These are phyloP conservation scores for Penicillium nucicola DNA, from an alignment of 495 filamentous ascomycete species.

Conservation along the genomic window DNA sequence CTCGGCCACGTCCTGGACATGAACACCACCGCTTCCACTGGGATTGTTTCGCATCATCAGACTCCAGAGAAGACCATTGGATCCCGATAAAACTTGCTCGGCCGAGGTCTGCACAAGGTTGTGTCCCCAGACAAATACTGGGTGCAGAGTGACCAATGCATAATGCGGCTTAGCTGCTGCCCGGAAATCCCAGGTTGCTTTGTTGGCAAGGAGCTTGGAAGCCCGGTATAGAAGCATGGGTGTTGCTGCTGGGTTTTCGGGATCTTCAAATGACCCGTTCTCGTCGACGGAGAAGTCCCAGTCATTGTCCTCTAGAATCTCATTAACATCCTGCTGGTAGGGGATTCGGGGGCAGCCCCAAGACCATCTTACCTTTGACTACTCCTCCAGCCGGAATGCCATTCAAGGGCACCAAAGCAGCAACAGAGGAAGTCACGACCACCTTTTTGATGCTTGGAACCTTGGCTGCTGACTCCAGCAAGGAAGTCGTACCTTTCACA, in stretches of 20 bases:
- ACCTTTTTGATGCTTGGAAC: slow-evolving; percentile 32
- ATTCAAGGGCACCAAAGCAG: slow-evolving; percentile 24
- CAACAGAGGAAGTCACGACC: slow-evolving; percentile 34
- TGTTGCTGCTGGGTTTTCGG: slow-evolving; percentile 8
- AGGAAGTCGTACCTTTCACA: slow-evolving; percentile 26
- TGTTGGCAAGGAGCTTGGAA: slow-evolving; percentile 29
- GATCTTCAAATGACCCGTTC: slow-evolving; percentile 15
- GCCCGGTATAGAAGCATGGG: slow-evolving; percentile 24
- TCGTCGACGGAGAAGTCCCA: slow-evolving; percentile 29
- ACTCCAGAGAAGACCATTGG: slow-evolving; percentile 20
- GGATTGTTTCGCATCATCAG: slow-evolving; percentile 17
- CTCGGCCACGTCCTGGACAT: slow-evolving; percentile 41
- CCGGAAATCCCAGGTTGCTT: slow-evolving; percentile 26
- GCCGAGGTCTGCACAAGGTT: slow-evolving; percentile 26
- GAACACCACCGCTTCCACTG: slow-evolving; percentile 18
- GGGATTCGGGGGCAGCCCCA: background rate
- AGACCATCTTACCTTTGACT: slow-evolving; percentile 19
- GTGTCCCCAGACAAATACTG: slow-evolving; percentile 28
- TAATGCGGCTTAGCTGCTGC: slow-evolving; percentile 22
- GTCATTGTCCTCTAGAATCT: slow-evolving; percentile 23
- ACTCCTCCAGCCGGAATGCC: slow-evolving; percentile 22
- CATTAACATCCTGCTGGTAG: background rate
- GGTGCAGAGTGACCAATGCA: slow-evolving; percentile 25
- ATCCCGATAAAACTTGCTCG: slow-evolving; percentile 11
- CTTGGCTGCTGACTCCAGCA: slow-evolving; percentile 28